These are phyloP conservation scores for Glomus cerebriforme DNA, from an alignment of 192 early-diverging fungal species.

Conservation along the genomic window DNA sequence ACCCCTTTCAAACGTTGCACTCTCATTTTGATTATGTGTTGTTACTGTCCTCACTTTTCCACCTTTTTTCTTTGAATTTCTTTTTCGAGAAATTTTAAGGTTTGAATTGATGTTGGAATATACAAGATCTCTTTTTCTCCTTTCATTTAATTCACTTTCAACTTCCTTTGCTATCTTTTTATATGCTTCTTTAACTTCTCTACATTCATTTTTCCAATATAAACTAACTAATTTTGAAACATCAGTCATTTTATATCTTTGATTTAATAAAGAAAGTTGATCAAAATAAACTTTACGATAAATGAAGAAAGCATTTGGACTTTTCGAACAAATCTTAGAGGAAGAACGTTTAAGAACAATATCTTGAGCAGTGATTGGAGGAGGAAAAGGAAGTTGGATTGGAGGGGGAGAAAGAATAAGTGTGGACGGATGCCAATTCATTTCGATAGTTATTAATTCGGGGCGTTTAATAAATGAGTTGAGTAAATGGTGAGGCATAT, in stretches of 20 bases:
- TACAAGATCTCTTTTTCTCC: neutral
- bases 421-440: neutral
- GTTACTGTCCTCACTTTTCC: neutral
- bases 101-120: neutral
- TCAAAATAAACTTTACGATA: slow-evolving; percentile 17
- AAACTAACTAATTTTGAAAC: slow-evolving; percentile 13
- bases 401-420: neutral
- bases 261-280: neutral
- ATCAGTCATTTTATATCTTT: slow-evolving; percentile 5
- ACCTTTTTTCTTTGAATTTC: neutral
- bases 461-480: neutral
- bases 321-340: neutral
- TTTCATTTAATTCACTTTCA: neutral
- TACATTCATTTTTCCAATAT: neutral
- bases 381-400: neutral
- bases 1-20: neutral
- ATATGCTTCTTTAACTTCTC: neutral
- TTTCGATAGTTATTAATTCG: neutral
- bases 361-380: neutral
- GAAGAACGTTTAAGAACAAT: neutral
- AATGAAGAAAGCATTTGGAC: slow-evolving; percentile 12
- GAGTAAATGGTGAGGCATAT: neutral
- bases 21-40: neutral
- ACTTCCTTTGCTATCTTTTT: neutral
- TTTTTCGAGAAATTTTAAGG: neutral